Evolutionary conservation across 1,139 yeast genomes (phyloP).

Genomic region (Saccharomyces hybrid): DNA sequence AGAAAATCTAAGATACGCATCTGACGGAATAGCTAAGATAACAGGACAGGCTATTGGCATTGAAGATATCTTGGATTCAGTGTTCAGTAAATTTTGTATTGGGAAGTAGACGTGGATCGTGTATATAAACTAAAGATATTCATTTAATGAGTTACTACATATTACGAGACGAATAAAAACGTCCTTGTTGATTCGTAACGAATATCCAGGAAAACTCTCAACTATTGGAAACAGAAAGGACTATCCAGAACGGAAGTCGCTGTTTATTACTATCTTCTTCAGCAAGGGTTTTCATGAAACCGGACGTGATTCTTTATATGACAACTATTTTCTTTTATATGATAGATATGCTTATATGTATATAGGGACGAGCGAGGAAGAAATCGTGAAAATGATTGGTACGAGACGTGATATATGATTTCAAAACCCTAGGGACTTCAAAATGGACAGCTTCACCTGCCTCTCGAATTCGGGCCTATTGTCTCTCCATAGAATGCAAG

Average conservation of each 20-base stretch:
- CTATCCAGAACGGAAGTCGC: background rate
- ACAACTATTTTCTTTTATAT: background rate
- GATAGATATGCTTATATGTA: background rate
- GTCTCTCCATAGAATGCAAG: constrained; percentile 92
- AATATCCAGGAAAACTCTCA: no score
- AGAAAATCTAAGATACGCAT: constrained; percentile 66
- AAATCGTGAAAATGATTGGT: background rate
- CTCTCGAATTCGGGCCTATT: constrained; percentile 58
- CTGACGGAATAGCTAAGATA: constrained; percentile 87
- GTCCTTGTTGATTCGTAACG: background rate
- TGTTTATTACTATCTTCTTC: background rate
- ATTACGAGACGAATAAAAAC: background rate
- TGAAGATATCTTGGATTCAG: constrained; percentile 86
- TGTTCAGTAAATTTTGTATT: constrained; percentile 85
- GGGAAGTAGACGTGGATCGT: constrained; percentile 51
- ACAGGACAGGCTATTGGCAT: constrained; percentile 86
- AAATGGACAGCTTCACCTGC: constrained; percentile 40
- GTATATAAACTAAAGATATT: background rate
- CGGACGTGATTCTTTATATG: background rate
- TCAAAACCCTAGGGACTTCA: constrained; percentile 27
- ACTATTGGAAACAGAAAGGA: background rate
- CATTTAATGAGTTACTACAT: background rate
- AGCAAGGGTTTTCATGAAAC: background rate
- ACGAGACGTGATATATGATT: background rate
- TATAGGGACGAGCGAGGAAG: background rate